Conservation (phyloP, 208 protist genomes). For the Zelonia costaricensis region DNA sequence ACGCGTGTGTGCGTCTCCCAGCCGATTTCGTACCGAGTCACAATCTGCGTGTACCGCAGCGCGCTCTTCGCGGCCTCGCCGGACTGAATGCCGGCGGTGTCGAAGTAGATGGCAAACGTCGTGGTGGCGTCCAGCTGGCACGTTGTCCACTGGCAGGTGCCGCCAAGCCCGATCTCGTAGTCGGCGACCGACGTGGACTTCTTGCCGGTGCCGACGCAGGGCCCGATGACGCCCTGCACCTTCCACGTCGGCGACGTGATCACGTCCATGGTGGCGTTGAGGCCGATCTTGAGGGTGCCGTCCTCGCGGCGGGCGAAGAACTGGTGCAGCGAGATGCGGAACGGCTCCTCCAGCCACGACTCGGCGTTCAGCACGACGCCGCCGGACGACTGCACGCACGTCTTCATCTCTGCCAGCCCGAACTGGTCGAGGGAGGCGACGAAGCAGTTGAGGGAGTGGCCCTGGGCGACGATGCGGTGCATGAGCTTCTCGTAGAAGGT, state of each 20-base stretch:
- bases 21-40: constrained; percentile 96
- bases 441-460: constrained; percentile 97
- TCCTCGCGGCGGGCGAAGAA: constrained; percentile 81
- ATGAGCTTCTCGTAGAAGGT: constrained; percentile 96
- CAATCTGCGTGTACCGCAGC: constrained; percentile 92
- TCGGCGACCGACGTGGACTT: constrained; percentile 88
- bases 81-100: constrained; percentile 79
- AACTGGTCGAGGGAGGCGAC: constrained; percentile 97
- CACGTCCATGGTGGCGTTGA: constrained; percentile 97
- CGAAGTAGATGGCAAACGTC: constrained; percentile 97
- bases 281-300: constrained; percentile 91
- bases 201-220: constrained; percentile 91
- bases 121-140: constrained; percentile 92
- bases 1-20: constrained; percentile 83
- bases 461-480: constrained; percentile 90
- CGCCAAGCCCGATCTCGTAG: constrained; percentile 95
- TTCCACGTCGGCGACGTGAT: constrained; percentile 96
- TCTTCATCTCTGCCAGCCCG: constrained; percentile 97
- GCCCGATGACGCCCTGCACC: constrained; percentile 94
- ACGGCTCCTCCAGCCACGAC: constrained; percentile 96
- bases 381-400: constrained; percentile 91
- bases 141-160: constrained; percentile 98
- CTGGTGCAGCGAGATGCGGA: constrained; percentile 93
- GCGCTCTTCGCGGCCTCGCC: constrained; percentile 24
- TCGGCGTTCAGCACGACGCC: constrained; percentile 97